Conservation (phyloP, 1,284 basidiomycete genomes). For the Sanghuangporus weigelae region DNA sequence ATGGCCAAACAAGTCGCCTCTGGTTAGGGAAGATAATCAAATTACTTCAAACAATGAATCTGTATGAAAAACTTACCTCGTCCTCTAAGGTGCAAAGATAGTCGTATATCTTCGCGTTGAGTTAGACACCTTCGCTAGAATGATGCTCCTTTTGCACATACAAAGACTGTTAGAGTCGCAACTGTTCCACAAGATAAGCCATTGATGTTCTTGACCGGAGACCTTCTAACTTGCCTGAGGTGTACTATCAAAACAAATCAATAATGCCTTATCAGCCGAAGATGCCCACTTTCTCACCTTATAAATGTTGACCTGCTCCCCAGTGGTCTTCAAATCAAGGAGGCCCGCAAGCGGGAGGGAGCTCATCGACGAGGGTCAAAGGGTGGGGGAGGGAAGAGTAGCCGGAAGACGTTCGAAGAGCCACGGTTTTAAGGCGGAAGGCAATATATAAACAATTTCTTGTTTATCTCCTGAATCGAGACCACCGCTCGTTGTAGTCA, state of each 20-base stretch:
- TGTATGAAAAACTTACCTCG: neutral
- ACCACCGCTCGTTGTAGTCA: neutral
- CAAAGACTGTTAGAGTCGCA: neutral
- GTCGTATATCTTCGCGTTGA: slow-evolving; percentile 1
- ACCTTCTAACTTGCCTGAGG: neutral
- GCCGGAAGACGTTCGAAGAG: neutral
- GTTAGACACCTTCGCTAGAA: neutral
- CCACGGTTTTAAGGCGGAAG: neutral
- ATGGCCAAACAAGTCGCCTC: slow-evolving; percentile 11
- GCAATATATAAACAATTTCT: neutral
- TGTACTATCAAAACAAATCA: neutral
- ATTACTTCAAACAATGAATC: neutral
- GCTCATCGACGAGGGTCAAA: neutral
- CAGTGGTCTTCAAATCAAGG: neutral
- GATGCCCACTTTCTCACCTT: neutral
- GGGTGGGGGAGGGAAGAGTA: neutral
- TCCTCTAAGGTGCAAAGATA: slow-evolving; percentile 2
- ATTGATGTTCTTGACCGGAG: neutral
- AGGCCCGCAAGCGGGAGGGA: neutral
- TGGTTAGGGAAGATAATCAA: neutral
- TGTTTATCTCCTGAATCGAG: neutral
- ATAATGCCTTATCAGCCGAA: neutral
- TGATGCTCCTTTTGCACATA: neutral
- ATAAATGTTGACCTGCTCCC: neutral
- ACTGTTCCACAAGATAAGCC: neutral